phyloP scores from a whole-genome alignment of 208 protist genomes.

The Trypanosoma conorhini region DNA sequence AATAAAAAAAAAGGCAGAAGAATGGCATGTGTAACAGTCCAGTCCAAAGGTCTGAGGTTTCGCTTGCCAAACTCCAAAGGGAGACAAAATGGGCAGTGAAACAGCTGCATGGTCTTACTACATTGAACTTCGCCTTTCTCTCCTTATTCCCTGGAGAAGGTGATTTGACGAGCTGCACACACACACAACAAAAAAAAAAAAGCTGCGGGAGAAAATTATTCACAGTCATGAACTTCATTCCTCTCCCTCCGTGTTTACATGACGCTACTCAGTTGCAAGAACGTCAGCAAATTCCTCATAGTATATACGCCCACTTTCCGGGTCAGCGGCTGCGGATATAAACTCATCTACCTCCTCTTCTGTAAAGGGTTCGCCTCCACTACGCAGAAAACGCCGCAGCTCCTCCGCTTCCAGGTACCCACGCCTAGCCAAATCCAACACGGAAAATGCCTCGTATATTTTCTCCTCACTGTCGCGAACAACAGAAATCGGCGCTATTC shows the following conservation, averaged over 20 bases:
- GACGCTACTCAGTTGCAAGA: slow-evolving; percentile 62
- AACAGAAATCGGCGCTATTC: slow-evolving; percentile 33
- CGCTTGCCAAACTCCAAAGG: background rate
- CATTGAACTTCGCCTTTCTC: background rate
- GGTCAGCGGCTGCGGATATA: slow-evolving; percentile 69
- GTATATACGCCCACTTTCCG: slow-evolving; percentile 65
- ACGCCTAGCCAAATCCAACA: slow-evolving; percentile 54
- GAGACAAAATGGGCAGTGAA: background rate
- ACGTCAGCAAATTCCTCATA: slow-evolving; percentile 86
- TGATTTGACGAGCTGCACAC: background rate
- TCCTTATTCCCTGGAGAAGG: background rate
- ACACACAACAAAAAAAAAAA: slow-evolving; percentile 23
- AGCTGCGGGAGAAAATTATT: slow-evolving; percentile 5
- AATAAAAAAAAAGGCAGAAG: background rate
- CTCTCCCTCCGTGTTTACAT: background rate
- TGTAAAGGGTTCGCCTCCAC: slow-evolving; percentile 61
- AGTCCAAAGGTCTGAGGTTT: no score
- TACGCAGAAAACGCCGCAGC: slow-evolving; percentile 57
- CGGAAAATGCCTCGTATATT: slow-evolving; percentile 73
- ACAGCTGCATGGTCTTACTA: background rate
- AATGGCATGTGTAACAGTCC: background rate
- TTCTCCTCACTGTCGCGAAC: slow-evolving; percentile 51
- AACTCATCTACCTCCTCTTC: slow-evolving; percentile 83
- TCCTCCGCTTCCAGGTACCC: slow-evolving; percentile 75
- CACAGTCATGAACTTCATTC: slow-evolving; percentile 1